phyloP scores from a whole-genome alignment of 2,329 filamentous ascomycete species.

The Aspergillus neotritici region DNA sequence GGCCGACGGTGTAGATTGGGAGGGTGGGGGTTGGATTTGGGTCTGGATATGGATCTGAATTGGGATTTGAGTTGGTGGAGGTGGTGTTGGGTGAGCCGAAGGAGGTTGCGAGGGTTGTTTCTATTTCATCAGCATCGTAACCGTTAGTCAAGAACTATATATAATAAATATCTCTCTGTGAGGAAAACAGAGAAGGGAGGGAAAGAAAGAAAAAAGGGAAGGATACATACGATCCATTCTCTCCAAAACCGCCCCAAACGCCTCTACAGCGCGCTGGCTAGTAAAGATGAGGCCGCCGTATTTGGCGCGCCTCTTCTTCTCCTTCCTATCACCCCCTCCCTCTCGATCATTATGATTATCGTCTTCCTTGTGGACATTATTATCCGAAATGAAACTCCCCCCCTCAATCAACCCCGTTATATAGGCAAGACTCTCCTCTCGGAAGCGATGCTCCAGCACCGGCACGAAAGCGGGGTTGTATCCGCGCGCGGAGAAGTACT shows the following conservation, averaged over 20 bases:
- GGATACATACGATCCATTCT: slow-evolving; percentile 20
- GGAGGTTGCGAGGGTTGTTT: too few species aligned
- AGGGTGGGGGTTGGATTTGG: slow-evolving; percentile 11
- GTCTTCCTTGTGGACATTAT: too few species aligned
- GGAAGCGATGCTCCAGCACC: slow-evolving; percentile 42
- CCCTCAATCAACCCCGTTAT: too few species aligned
- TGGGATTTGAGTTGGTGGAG: background rate
- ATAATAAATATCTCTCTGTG: background rate
- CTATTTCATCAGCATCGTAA: too few species aligned
- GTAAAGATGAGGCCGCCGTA: slow-evolving; percentile 49
- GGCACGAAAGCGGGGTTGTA: slow-evolving; percentile 41
- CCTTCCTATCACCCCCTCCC: background rate
- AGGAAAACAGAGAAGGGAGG: background rate
- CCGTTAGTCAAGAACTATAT: too few species aligned
- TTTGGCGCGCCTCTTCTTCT: too few species aligned
- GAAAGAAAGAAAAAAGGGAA: background rate
- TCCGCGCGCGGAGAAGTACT: slow-evolving; percentile 35
- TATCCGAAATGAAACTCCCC: too few species aligned
- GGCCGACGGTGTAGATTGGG: slow-evolving; percentile 45
- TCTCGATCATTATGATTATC: too few species aligned
- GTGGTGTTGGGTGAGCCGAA: too few species aligned
- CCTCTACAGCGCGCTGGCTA: slow-evolving; percentile 46
- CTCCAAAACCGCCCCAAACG: slow-evolving; percentile 31
- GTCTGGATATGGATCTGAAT: background rate
- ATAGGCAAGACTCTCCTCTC: slow-evolving; percentile 28